These are phyloP conservation scores for Golubevia pallescens DNA, from an alignment of 1,284 basidiomycete species.

Conservation along the genomic window DNA sequence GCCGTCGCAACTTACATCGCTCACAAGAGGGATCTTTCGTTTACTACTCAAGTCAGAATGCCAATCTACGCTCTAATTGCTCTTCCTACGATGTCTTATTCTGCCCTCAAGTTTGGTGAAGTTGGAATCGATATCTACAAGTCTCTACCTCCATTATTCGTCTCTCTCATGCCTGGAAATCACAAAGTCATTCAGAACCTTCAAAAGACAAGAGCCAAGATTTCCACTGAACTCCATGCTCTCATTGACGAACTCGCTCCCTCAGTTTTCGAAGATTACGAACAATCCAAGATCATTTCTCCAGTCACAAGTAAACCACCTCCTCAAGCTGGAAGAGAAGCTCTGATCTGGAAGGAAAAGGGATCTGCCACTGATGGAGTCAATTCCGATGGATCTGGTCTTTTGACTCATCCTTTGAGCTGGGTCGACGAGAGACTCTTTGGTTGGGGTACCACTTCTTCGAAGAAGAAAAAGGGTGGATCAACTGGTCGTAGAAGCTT, in stretches of 20 bases:
- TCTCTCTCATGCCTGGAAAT: constrained; percentile 59
- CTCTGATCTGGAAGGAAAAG: constrained; percentile 40
- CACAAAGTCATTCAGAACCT: constrained; percentile 54
- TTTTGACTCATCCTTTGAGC: constrained; percentile 53
- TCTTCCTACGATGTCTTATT: constrained; percentile 52
- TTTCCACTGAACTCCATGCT: constrained; percentile 47
- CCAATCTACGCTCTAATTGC: constrained; percentile 47
- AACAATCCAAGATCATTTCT: constrained; percentile 25
- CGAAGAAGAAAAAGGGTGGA: constrained; percentile 12
- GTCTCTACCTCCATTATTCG: constrained; percentile 58
- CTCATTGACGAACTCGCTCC: constrained; percentile 59
- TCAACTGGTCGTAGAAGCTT: constrained; percentile 7
- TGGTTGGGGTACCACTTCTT: constrained; percentile 37
- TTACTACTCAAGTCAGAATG: constrained; percentile 28
- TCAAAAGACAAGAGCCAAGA: constrained; percentile 48
- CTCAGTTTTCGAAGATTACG: constrained; percentile 50
- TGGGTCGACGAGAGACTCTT: constrained; percentile 61
- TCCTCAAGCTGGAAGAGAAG: constrained; percentile 36
- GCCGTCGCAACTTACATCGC: constrained; percentile 45
- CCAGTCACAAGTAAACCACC: constrained; percentile 33
- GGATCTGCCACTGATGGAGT: constrained; percentile 10
- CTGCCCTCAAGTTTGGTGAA: constrained; percentile 60
- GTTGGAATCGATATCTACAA: constrained; percentile 64
- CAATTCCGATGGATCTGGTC: constrained; percentile 14
- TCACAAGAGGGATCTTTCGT: constrained; percentile 12